Evolutionary conservation across 352 stramenopile species (phyloP).

Genomic region (Pythium sukuiense): DNA sequence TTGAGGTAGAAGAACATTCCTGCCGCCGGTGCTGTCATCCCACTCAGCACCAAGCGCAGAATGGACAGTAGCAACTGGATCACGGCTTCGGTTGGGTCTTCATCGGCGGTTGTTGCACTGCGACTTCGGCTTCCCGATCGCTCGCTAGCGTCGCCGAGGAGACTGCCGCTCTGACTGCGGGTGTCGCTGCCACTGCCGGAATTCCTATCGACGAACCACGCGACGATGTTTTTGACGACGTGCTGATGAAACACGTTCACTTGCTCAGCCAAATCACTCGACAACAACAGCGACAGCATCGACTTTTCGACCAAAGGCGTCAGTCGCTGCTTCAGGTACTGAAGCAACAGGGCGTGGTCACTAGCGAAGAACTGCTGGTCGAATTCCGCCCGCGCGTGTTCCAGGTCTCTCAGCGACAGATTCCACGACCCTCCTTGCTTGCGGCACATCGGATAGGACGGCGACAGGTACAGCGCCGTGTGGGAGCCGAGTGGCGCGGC

Average conservation of each 20-base stretch:
- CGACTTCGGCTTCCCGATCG: neutral
- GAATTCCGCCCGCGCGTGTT: constrained; percentile 64
- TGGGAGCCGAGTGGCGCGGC: constrained; percentile 71
- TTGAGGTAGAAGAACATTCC: constrained; percentile 88
- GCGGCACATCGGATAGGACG: constrained; percentile 72
- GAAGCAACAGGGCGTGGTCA: constrained; percentile 9
- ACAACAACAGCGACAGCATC: constrained; percentile 64
- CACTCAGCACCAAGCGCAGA: constrained; percentile 77
- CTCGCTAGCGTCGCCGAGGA: neutral
- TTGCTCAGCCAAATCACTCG: constrained; percentile 69
- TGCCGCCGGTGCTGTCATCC: constrained; percentile 43
- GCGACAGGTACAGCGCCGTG: constrained; percentile 77
- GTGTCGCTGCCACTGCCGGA: neutral
- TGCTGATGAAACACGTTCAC: constrained; percentile 82
- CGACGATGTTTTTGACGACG: constrained; percentile 73
- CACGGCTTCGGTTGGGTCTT: constrained; percentile 4
- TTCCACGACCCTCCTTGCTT: constrained; percentile 77
- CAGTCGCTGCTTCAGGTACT: constrained; percentile 55
- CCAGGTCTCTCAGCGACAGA: constrained; percentile 60
- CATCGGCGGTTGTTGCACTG: neutral
- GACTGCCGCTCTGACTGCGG: neutral
- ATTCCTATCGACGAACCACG: constrained; percentile 45
- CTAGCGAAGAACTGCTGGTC: constrained; percentile 65
- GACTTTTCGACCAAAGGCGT: constrained; percentile 77
- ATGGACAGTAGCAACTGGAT: constrained; percentile 59